Evolutionary conservation across 1,284 basidiomycete species (phyloP).

Genomic region (Heterobasidion occidentale): DNA sequence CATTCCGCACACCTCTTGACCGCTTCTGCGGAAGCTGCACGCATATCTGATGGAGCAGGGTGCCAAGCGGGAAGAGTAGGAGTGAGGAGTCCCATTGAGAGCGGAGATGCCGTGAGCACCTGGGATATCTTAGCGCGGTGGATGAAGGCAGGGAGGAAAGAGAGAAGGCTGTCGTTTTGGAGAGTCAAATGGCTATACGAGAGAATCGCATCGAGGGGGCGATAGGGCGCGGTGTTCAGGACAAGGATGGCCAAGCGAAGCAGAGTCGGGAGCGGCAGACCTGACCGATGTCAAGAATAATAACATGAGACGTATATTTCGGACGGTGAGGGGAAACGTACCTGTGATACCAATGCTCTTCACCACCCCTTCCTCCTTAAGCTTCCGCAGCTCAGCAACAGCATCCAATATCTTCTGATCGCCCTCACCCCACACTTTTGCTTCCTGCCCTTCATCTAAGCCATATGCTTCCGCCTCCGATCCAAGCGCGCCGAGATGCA

Average conservation of each 20-base stretch:
- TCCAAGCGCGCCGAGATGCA: slow-evolving; percentile 47
- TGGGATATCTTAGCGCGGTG: slow-evolving; percentile 60
- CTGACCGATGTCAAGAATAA: slow-evolving; percentile 26
- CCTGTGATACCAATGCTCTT: slow-evolving; percentile 83
- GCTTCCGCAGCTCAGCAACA: slow-evolving; percentile 59
- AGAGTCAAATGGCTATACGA: slow-evolving; percentile 85
- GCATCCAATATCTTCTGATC: slow-evolving; percentile 78
- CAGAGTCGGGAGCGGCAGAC: slow-evolving; percentile 85
- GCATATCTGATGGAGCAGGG: slow-evolving; percentile 59
- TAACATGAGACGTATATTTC: neutral
- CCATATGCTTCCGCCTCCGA: slow-evolving; percentile 54
- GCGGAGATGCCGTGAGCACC: slow-evolving; percentile 81
- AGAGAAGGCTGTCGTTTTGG: slow-evolving; percentile 65
- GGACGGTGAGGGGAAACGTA: slow-evolving; percentile 20
- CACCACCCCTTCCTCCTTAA: slow-evolving; percentile 77
- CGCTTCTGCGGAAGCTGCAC: slow-evolving; percentile 32
- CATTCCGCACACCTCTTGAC: slow-evolving; percentile 20
- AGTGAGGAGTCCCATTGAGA: slow-evolving; percentile 88
- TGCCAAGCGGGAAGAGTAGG: slow-evolving; percentile 75
- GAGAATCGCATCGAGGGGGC: slow-evolving; percentile 74
- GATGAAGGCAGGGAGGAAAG: slow-evolving; percentile 56
- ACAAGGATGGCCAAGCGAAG: slow-evolving; percentile 79
- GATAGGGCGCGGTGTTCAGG: slow-evolving; percentile 50
- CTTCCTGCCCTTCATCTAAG: slow-evolving; percentile 49
- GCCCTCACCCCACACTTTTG: slow-evolving; percentile 61